Percentiles rank a stretch among this genome's conserved stretches.
Conservation (phyloP, 2,329 filamentous ascomycete genomes). For the Calonectria henricotiae region DNA sequence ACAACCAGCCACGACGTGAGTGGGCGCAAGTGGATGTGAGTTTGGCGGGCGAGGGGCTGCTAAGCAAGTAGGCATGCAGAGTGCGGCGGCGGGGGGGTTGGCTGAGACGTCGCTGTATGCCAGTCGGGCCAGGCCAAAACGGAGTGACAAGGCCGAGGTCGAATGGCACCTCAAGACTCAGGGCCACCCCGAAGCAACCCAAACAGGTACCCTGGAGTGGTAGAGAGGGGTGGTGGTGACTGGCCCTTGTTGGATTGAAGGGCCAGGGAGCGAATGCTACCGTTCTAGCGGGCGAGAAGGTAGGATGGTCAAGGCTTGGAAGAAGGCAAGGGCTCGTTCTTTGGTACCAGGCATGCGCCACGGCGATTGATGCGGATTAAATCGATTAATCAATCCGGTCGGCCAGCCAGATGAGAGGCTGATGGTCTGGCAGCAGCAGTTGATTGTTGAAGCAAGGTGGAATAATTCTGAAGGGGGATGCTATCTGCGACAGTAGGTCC, state of each 20-base stretch:
- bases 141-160: conserved; percentile 31
- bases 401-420: background rate
- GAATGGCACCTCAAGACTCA: conserved; percentile 28
- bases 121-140: conserved; percentile 25
- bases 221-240: conserved; percentile 15
- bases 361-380: conserved; percentile 3
- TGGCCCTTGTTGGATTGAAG: conserved; percentile 9
- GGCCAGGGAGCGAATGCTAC: conserved; percentile 32
- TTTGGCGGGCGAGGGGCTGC: conserved; percentile 20
- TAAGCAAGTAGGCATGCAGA: conserved; percentile 15
- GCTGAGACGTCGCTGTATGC: conserved; percentile 32
- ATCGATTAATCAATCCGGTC: background rate
- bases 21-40: conserved; percentile 31
- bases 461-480: background rate
- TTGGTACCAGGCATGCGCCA: background rate
- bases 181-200: conserved; percentile 20
- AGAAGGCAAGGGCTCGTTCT: background rate
- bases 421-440: background rate
- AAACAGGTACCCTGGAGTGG: conserved; percentile 27
- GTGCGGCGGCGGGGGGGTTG: conserved; percentile 29
- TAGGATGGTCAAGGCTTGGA: background rate
- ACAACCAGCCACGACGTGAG: conserved; percentile 37
- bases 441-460: conserved; percentile 19
- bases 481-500: background rate
- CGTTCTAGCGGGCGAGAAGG: background rate